A percentile compares a stretch with the other conserved stretches of the same genome.
Conservation (phyloP, 2,329 filamentous ascomycete genomes). For the Colletotrichum gigasporum region DNA sequence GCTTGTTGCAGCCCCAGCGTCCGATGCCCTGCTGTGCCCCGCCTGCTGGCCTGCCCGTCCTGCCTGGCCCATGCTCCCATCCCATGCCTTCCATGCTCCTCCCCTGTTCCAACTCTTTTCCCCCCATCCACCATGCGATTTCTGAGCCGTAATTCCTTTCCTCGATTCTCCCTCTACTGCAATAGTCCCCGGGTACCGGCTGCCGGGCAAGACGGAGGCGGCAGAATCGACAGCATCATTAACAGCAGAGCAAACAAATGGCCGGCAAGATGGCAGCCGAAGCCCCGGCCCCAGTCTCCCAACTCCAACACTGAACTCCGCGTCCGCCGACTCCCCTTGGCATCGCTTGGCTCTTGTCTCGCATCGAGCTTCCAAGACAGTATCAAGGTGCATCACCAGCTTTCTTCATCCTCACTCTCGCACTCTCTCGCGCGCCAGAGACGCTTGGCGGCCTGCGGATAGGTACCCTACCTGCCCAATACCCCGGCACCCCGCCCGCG, state of each 20-base stretch:
- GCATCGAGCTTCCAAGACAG: constrained; percentile 6
- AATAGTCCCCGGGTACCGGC: background rate
- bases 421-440: too few species aligned
- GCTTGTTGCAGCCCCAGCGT: background rate
- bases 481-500: too few species aligned
- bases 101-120: too few species aligned
- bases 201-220: background rate
- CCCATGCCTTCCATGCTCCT: background rate
- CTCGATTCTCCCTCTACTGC: background rate
- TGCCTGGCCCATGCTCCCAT: background rate
- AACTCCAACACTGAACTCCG: background rate
- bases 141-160: background rate
- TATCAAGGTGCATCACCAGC: background rate
- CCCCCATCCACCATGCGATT: background rate
- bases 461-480: too few species aligned
- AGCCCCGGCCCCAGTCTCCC: background rate
- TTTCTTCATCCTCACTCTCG: constrained; percentile 10
- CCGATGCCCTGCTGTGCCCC: background rate
- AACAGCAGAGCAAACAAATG: constrained; percentile 2
- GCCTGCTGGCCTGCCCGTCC: background rate
- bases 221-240: background rate
- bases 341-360: constrained; percentile 3
- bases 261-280: too few species aligned
- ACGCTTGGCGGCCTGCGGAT: too few species aligned
- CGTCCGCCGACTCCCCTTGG: background rate